These are phyloP conservation scores for Cryptomeria japonica DNA, from an alignment of 75 land plant species.

Conservation along the genomic window DNA sequence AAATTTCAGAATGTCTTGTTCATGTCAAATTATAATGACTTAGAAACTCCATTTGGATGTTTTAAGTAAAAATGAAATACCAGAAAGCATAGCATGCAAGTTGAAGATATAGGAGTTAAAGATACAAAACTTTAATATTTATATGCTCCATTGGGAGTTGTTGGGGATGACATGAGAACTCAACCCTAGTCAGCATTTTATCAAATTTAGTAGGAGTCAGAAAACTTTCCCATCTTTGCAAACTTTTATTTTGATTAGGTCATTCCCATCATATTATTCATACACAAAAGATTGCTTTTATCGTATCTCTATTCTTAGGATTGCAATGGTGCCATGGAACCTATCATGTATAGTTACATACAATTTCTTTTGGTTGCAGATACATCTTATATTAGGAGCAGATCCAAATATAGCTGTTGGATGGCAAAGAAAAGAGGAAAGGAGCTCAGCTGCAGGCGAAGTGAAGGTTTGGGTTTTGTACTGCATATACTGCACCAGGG, in stretches of 20 bases:
- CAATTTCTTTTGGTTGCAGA: conserved; percentile 41
- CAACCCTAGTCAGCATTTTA: not conserved
- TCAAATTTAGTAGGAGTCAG: not conserved
- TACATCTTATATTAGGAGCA: conserved; percentile 75
- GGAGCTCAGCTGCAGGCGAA: conserved; percentile 72
- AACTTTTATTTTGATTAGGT: not conserved
- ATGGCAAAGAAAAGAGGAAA: conserved; percentile 83
- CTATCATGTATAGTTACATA: conserved; percentile 3
- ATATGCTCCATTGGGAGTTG: not conserved
- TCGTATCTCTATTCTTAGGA: not conserved
- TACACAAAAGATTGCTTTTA: not conserved
- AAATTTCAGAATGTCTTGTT: not conserved
- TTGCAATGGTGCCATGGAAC: not conserved
- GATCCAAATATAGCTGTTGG: conserved; percentile 75
- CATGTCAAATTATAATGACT: not conserved
- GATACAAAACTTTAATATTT: not conserved
- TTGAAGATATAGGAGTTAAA: not conserved
- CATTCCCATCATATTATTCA: not conserved
- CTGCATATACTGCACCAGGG: not conserved
- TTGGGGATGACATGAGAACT: not conserved
- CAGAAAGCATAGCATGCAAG: not conserved
- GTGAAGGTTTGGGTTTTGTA: conserved; percentile 61
- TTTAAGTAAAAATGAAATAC: not conserved
- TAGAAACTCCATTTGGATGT: not conserved
- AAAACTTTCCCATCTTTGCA: not conserved